phyloP scores from a whole-genome alignment of 768 basidiomycete species.

The Chiua virens region DNA sequence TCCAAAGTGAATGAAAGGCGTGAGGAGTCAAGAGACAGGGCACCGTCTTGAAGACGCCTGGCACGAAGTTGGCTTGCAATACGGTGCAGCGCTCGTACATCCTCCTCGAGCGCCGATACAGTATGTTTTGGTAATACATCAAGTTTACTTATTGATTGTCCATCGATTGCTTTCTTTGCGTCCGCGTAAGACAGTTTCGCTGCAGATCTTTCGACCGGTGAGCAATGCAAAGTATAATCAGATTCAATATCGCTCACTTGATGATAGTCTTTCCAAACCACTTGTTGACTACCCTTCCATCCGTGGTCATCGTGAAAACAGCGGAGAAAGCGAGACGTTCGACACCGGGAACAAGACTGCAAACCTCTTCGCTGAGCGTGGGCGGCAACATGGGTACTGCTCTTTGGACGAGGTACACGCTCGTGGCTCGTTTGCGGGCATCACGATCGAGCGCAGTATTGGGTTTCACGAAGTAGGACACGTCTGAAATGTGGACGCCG shows the following conservation, averaged over 20 bases:
- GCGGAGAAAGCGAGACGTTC: constrained; percentile 93
- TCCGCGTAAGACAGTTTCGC: constrained; percentile 82
- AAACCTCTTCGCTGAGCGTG: constrained; percentile 87
- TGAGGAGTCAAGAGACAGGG: constrained; percentile 67
- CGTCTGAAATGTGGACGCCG: constrained; percentile 95
- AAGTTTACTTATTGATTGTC: constrained; percentile 54
- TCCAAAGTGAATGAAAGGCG: constrained; percentile 79
- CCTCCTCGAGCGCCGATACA: constrained; percentile 63
- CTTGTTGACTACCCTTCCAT: constrained; percentile 80
- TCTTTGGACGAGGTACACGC: constrained; percentile 95
- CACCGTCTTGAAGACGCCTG: constrained; percentile 78
- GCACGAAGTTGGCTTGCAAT: constrained; percentile 72
- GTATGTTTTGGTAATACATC: constrained; percentile 58
- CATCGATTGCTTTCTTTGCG: constrained; percentile 82
- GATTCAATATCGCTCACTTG: constrained; percentile 51
- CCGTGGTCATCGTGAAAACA: constrained; percentile 80
- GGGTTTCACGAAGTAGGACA: constrained; percentile 91
- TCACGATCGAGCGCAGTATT: constrained; percentile 98
- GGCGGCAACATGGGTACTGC: constrained; percentile 97
- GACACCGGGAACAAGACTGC: constrained; percentile 83
- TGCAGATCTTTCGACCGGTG: constrained; percentile 59
- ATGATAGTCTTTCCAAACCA: constrained; percentile 95
- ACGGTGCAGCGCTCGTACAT: constrained; percentile 66
- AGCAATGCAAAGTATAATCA: background rate
- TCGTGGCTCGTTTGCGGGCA: constrained; percentile 94